Base-by-base conservation (phyloP, 1,139 yeast species). In the Blastobotrys raffinosifermentans region DNA sequence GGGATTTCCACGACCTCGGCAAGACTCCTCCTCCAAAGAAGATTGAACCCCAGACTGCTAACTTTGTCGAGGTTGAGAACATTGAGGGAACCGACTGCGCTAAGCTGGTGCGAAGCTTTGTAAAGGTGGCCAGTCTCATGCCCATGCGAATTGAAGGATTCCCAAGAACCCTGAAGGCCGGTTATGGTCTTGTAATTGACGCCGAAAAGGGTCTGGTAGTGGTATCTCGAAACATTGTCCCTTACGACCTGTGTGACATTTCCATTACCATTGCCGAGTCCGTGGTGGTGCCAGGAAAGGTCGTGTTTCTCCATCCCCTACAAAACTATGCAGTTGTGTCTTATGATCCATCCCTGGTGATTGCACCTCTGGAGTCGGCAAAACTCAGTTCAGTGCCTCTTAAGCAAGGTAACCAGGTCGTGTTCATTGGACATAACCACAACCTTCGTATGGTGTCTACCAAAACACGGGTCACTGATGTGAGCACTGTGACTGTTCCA, bases 181-280 rank as follows among this genome's bases (percentile, higher is more conserved):
- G 84, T 10, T 75, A 85, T 48, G 96, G 96, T 39, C 73, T 87
- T 19, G 79, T 87, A 1, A 69, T 89, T 30, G 95, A 87, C 59
- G 80, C 94, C 5, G 73, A 66, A 35, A 73, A 75, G 46, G 97
- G 96, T 1, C 80, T 77, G 46, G 87, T 85, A 3, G 64, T 87
- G 33, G 87, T 83, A 2, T 81, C 95, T 2, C 70, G 96, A 47
- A 70, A 79, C 43, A 70, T 75, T 40, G 85, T 87, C 13, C 94
- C 96, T 3, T 94, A 86, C 61, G 94, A 84, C 51, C 70, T 89
- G 60, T 70, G 86, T 50, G 95, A 87, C 58, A 71, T 86, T 16
- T 70, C 77, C 37, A 71, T 89, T 19, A 77, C 89, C 2, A 77
- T 89, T 55, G 95, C 96, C 4, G 96, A 87, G 48, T 80, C 94